Evolutionary conservation across 1,139 yeast genomes (phyloP).

Genomic region (Blastobotrys raffinosifermentans): DNA sequence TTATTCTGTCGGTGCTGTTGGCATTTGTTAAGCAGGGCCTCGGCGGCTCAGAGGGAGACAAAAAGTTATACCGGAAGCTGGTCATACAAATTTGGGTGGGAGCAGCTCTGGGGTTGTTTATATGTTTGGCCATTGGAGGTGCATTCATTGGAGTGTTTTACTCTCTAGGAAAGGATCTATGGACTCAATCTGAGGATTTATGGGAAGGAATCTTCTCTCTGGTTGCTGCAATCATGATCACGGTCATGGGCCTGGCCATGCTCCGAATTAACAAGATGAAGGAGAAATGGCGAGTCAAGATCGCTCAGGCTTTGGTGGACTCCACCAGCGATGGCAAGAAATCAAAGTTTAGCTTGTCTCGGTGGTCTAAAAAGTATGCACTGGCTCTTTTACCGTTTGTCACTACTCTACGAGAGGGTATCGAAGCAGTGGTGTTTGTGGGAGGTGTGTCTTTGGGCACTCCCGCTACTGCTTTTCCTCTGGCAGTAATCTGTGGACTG

Average conservation of each 20-base stretch:
- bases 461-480: slow-evolving; percentile 74
- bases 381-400: slow-evolving; percentile 72
- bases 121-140: slow-evolving; percentile 76
- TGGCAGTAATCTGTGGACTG: slow-evolving; percentile 72
- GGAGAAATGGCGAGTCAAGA: slow-evolving; percentile 86
- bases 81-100: slow-evolving; percentile 78
- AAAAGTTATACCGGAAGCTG: slow-evolving; percentile 51
- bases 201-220: slow-evolving; percentile 90
- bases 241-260: slow-evolving; percentile 90
- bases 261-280: slow-evolving; percentile 84
- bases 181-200: slow-evolving; percentile 82
- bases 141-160: slow-evolving; percentile 87
- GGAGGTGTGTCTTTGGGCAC: slow-evolving; percentile 80
- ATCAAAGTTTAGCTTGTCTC: slow-evolving; percentile 27
- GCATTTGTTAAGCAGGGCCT: slow-evolving; percentile 87
- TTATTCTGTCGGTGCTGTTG: slow-evolving; percentile 81
- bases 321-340: slow-evolving; percentile 33
- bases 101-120: slow-evolving; percentile 58
- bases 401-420: slow-evolving; percentile 79
- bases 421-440: slow-evolving; percentile 81
- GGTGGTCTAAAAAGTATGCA: slow-evolving; percentile 51
- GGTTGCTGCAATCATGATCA: slow-evolving; percentile 76
- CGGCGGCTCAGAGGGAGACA: slow-evolving; percentile 46
- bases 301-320: slow-evolving; percentile 65
- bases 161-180: slow-evolving; percentile 68